Conservation (phyloP, 345 rosid genomes). For the Eucalyptus decipiens region DNA sequence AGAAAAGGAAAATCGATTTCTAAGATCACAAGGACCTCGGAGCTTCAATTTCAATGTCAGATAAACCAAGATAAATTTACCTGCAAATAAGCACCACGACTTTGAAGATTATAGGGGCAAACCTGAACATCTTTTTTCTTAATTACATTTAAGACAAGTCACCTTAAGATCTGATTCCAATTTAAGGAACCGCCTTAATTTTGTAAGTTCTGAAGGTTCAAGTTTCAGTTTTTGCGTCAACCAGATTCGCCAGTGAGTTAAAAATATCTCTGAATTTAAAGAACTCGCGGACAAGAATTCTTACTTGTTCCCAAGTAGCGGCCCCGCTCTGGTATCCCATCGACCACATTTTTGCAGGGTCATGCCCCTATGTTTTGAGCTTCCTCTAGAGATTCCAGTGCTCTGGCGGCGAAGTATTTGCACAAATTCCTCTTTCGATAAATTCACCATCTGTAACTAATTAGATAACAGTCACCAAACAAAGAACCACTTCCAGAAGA, state of each 20-base stretch:
- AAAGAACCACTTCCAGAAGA: not conserved
- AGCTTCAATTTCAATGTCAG: conserved; percentile 9
- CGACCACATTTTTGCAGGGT: conserved; percentile 47
- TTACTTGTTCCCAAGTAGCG: conserved; percentile 53
- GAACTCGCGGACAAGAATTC: not conserved
- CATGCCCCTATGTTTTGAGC: conserved; percentile 48
- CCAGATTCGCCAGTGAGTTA: not conserved
- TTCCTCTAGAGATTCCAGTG: conserved; percentile 53
- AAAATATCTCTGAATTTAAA: not conserved
- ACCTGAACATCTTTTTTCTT: not conserved
- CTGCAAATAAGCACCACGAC: not conserved
- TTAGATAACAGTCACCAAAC: not conserved
- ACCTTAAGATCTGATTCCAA: not conserved
- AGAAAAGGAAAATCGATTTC: not conserved
- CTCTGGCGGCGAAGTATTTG: conserved; percentile 51
- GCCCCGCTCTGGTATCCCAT: conserved; percentile 58
- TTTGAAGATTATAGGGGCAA: not conserved
- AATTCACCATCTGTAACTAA: conserved; percentile 25
- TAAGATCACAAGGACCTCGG: conserved; percentile 26
- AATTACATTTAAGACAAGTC: not conserved
- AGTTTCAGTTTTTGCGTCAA: not conserved
- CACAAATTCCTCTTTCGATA: conserved; percentile 54
- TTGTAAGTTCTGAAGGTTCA: not conserved
- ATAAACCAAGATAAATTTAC: not conserved
- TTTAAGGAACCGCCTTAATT: not conserved